Evolutionary conservation across 2,329 filamentous ascomycete species (phyloP).

Genomic region (Aspergillus sp.): DNA sequence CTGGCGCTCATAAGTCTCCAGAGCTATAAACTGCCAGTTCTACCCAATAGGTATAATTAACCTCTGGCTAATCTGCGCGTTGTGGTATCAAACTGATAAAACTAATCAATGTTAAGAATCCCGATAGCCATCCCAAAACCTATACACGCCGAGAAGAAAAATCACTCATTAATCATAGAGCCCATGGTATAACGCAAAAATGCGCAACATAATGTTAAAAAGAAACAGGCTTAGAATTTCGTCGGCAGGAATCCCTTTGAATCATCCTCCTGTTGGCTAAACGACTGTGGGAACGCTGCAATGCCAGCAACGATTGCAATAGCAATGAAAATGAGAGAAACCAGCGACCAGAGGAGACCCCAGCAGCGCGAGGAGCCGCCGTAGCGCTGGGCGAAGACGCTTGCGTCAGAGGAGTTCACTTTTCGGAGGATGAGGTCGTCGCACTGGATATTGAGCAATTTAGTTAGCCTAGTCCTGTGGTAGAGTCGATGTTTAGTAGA

Average conservation of each 20-base stretch:
- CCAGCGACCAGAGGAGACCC: conserved; percentile 75
- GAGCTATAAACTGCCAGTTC: not conserved
- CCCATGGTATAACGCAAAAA: not conserved
- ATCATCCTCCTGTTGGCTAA: conserved; percentile 66
- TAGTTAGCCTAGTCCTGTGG: not conserved
- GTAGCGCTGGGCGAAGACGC: conserved; percentile 74
- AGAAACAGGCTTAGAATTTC: not conserved
- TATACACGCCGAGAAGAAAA: not conserved
- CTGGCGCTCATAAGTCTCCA: not conserved
- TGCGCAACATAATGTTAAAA: not conserved
- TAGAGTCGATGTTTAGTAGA: not conserved
- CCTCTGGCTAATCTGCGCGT: not conserved
- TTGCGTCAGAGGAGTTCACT: conserved; percentile 76
- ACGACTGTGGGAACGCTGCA: conserved; percentile 72
- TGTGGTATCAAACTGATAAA: not conserved
- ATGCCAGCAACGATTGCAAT: conserved; percentile 72
- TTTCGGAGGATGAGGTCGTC: conserved; percentile 79
- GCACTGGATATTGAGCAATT: conserved; percentile 47
- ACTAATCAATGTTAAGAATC: not conserved
- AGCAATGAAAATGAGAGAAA: conserved; percentile 71
- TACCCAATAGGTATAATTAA: not conserved
- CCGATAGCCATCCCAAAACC: not conserved
- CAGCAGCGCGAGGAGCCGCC: conserved; percentile 78
- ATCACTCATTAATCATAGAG: not conserved
- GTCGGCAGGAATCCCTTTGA: conserved; percentile 66